phyloP scores from a whole-genome alignment of 1,284 basidiomycete species.

The Omphalotus olearius region DNA sequence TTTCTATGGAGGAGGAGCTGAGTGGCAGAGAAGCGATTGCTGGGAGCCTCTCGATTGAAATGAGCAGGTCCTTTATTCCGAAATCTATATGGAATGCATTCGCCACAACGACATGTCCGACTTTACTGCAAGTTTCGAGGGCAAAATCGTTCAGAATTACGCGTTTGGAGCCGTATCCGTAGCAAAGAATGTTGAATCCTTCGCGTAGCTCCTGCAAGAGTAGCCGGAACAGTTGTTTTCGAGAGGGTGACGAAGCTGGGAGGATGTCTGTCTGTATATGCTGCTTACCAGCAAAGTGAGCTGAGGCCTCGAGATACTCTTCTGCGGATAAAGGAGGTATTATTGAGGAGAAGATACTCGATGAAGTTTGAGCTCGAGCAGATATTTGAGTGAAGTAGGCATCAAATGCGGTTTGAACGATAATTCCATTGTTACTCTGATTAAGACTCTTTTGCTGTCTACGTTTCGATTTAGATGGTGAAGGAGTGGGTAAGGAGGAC shows the following conservation, averaged over 20 bases:
- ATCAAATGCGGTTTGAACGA: conserved; percentile 67
- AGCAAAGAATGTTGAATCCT: conserved; percentile 84
- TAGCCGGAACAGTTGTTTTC: conserved; percentile 48
- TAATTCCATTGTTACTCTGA: conserved; percentile 19
- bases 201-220: conserved; percentile 70
- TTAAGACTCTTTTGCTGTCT: neutral
- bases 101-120: conserved; percentile 72
- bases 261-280: conserved; percentile 29
- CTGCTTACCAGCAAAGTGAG: conserved; percentile 25
- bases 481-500: neutral
- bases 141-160: conserved; percentile 72
- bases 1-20: conserved; percentile 43
- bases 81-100: conserved; percentile 79
- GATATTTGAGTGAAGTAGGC: conserved; percentile 73
- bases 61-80: conserved; percentile 65
- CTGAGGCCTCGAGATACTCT: conserved; percentile 48
- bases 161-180: conserved; percentile 86
- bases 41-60: conserved; percentile 61
- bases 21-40: conserved; percentile 39
- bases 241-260: conserved; percentile 25
- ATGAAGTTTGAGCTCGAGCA: conserved; percentile 65
- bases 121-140: conserved; percentile 42
- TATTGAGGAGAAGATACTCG: conserved; percentile 71
- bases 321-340: conserved; percentile 64
- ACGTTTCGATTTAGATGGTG: neutral